phyloP scores from a whole-genome alignment of 441 rosid genomes.

The Populus hybrid region DNA sequence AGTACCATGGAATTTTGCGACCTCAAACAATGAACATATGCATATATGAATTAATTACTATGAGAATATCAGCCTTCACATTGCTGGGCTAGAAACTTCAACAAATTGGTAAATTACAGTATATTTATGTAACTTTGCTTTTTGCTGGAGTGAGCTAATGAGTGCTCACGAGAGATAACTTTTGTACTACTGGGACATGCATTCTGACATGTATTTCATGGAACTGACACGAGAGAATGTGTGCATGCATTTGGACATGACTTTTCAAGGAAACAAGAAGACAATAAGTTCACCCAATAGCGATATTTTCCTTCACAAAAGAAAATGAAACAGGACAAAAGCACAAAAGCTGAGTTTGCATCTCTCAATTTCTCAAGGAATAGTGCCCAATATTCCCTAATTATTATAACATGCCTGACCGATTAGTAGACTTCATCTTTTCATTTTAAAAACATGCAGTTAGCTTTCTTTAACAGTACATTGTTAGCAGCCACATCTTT shows the following conservation, averaged over 20 bases:
- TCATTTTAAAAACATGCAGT: too few relatives aligned
- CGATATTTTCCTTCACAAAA: background rate
- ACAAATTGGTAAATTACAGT: background rate
- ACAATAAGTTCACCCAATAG: background rate
- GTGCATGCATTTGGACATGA: background rate
- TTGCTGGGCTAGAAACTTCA: background rate
- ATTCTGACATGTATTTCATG: background rate
- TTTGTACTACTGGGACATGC: background rate
- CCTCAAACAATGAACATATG: background rate
- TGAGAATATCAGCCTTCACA: background rate
- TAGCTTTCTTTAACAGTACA: too few relatives aligned
- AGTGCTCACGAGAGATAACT: background rate
- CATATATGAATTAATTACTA: background rate
- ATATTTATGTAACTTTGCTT: background rate
- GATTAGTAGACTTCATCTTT: background rate
- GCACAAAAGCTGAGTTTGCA: background rate
- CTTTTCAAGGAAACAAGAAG: background rate
- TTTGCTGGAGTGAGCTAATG: background rate
- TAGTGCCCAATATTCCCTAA: background rate
- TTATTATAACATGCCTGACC: background rate
- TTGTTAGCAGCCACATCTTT: too few relatives aligned
- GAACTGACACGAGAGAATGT: background rate
- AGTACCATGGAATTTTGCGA: background rate
- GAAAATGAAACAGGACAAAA: background rate
- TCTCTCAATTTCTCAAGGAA: background rate